Conservation (phyloP, 208 protist genomes). For the Naegleria lovaniensis region DNA sequence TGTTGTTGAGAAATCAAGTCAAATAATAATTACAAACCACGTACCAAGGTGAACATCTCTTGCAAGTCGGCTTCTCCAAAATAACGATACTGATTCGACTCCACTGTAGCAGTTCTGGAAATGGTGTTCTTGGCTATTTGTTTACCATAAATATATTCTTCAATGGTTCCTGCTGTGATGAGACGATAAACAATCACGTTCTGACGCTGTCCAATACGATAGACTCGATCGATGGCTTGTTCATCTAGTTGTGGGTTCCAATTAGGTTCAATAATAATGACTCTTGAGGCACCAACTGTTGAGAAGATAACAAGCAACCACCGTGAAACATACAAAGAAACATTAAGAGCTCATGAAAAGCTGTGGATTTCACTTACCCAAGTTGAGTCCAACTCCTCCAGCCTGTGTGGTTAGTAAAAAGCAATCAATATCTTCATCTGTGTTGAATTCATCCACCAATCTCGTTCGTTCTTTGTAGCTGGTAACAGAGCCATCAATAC, state of each 20-base stretch:
- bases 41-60: neutral
- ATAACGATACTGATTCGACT: neutral
- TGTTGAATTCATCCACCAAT: slow-evolving; percentile 75
- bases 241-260: slow-evolving; percentile 94
- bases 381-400: slow-evolving; percentile 93
- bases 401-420: slow-evolving; percentile 86
- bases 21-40: too few species aligned
- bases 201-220: slow-evolving; percentile 90
- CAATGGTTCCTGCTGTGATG: slow-evolving; percentile 86
- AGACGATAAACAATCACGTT: slow-evolving; percentile 89
- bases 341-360: too few species aligned
- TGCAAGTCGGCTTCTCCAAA: neutral
- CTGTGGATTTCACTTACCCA: slow-evolving; percentile 84
- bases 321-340: too few species aligned
- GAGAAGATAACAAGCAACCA: too few species aligned
- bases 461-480: slow-evolving; percentile 13
- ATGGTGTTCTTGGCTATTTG: neutral
- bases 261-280: slow-evolving; percentile 91
- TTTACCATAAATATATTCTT: slow-evolving; percentile 95
- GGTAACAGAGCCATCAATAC: neutral
- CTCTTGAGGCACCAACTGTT: slow-evolving; percentile 37
- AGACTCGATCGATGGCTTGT: slow-evolving; percentile 71
- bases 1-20: too few species aligned
- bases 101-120: neutral
- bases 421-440: slow-evolving; percentile 27